Conservation (phyloP, 306 rosid species). For the Quercus parvula region DNA sequence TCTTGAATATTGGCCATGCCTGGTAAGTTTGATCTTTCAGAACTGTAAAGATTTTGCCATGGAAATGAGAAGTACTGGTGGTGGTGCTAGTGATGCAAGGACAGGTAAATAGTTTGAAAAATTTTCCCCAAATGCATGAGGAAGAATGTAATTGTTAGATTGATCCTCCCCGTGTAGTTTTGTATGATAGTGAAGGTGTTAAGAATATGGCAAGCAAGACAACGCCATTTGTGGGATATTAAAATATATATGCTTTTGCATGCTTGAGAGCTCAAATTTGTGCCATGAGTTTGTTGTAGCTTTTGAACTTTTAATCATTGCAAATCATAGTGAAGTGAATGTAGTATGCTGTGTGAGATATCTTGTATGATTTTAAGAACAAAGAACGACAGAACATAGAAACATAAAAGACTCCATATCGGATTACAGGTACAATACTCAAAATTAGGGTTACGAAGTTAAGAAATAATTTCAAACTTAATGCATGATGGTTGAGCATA, state of each 20-base stretch:
- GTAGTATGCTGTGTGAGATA: too few species aligned
- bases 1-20: conserved; percentile 30
- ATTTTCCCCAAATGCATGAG: conserved; percentile 21
- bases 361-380: too few species aligned
- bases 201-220: not conserved
- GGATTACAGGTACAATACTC: too few species aligned
- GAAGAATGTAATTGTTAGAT: conserved; percentile 13
- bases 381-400: too few species aligned
- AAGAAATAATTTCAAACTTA: too few species aligned
- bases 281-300: not conserved
- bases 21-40: conserved; percentile 25
- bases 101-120: conserved; percentile 8
- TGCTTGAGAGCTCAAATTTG: not conserved
- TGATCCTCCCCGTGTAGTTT: conserved; percentile 15
- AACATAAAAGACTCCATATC: too few species aligned
- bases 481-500: too few species aligned
- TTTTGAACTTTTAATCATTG: not conserved
- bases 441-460: too few species aligned
- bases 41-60: conserved; percentile 32
- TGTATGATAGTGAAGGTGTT: conserved; percentile 28
- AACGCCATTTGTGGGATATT: not conserved
- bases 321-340: not conserved
- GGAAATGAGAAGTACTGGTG: conserved; percentile 8
- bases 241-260: not conserved
- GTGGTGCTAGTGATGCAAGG: conserved; percentile 21